Conservation (phyloP, 2,329 filamentous ascomycete genomes). For the Epichloe typhina region DNA sequence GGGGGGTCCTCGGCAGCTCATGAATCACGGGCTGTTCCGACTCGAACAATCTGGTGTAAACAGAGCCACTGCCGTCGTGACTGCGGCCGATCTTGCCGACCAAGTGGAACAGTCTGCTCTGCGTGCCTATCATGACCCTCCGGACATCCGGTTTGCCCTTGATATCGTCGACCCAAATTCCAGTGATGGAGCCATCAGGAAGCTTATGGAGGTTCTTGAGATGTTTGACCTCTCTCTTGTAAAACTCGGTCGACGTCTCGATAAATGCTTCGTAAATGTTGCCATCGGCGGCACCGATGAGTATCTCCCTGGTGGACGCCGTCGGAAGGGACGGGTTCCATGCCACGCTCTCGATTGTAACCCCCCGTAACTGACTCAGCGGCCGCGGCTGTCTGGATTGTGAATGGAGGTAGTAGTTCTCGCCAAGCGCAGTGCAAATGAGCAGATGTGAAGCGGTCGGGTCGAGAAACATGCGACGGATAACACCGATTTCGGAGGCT, state of each 20-base stretch:
- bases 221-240: slow-evolving; percentile 88
- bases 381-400: slow-evolving; percentile 81
- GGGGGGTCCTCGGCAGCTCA: slow-evolving; percentile 47
- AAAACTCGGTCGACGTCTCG: slow-evolving; percentile 89
- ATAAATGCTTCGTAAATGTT: slow-evolving; percentile 93
- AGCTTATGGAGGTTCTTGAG: slow-evolving; percentile 72
- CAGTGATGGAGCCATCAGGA: slow-evolving; percentile 70
- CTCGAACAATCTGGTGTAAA: slow-evolving; percentile 82
- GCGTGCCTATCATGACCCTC: slow-evolving; percentile 68
- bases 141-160: slow-evolving; percentile 56
- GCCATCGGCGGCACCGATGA: slow-evolving; percentile 84
- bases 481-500: slow-evolving; percentile 78
- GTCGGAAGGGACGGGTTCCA: slow-evolving; percentile 94
- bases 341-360: slow-evolving; percentile 76
- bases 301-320: slow-evolving; percentile 84
- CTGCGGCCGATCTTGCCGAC: slow-evolving; percentile 62
- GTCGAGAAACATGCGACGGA: slow-evolving; percentile 93
- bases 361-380: slow-evolving; percentile 69
- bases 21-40: slow-evolving; percentile 67
- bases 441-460: slow-evolving; percentile 91
- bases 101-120: slow-evolving; percentile 66
- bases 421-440: slow-evolving; percentile 78
- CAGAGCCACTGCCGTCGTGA: slow-evolving; percentile 69
- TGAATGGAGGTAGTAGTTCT: slow-evolving; percentile 96
- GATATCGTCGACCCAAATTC: slow-evolving; percentile 70